Conservation (phyloP, 2,329 filamentous ascomycete species). For the Ophiostoma populinum region DNA sequence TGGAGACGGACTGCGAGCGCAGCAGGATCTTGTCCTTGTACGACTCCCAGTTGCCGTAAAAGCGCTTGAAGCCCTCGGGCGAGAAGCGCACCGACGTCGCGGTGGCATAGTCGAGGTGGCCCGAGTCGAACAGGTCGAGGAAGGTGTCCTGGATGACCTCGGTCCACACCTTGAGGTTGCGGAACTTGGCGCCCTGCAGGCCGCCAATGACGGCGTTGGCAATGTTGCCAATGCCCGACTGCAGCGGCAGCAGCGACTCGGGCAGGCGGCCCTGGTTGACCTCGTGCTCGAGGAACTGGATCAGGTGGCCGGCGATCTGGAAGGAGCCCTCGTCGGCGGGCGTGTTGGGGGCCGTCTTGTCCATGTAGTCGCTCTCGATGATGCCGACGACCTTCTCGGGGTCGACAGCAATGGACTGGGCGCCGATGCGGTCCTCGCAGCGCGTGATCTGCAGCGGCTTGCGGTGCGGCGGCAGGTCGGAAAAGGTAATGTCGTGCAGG, state of each 20-base stretch:
- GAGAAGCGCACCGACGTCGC: constrained; percentile 84
- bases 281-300: constrained; percentile 73
- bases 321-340: constrained; percentile 57
- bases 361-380: constrained; percentile 70
- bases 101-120: constrained; percentile 75
- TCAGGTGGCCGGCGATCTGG: constrained; percentile 61
- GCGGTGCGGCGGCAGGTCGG: constrained; percentile 61
- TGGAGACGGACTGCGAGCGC: constrained; percentile 74
- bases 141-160: constrained; percentile 88
- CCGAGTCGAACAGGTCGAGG: constrained; percentile 80
- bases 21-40: constrained; percentile 73
- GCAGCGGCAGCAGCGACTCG: constrained; percentile 35
- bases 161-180: constrained; percentile 81
- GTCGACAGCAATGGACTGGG: constrained; percentile 66
- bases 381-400: constrained; percentile 68
- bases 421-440: constrained; percentile 75
- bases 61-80: constrained; percentile 76
- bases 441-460: constrained; percentile 78
- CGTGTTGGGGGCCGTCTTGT: constrained; percentile 55
- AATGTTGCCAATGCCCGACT: constrained; percentile 85
- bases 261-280: constrained; percentile 64
- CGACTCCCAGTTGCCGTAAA: constrained; percentile 69
- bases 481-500: constrained; percentile 80
- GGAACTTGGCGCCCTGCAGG: constrained; percentile 64
- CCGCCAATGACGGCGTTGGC: constrained; percentile 83